Evolutionary conservation across 805 yeast species (phyloP), one percentile per base, ranked within the genome.

Genomic region (Candida odintsovae): DNA sequence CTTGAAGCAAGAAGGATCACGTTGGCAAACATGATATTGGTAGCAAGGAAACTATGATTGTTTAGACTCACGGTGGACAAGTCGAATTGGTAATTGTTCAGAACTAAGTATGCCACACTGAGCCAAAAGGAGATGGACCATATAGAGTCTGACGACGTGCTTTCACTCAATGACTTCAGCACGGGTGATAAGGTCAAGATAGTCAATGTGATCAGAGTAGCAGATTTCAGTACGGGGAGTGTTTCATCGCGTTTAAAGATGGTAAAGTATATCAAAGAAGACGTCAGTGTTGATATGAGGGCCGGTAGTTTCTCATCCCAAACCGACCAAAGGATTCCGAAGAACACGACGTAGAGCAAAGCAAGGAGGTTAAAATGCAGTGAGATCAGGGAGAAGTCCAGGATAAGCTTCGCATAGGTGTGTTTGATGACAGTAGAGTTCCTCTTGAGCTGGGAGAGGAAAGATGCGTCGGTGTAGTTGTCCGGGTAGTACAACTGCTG

Each of bases 1-100:
- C 99, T 76, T n/a, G 97, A 89, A 1, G 98, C 95, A 23, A 94
- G 67, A 5, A 94, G 92, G 18, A 90, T 86, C 2, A 95, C 90
- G 51, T 90, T 90, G 2, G 95, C 82, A 18, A 94, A 68, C 7
- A 96, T 78, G 4, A 90, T 67, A 58, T 92, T 94, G 20, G 95
- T 89, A 1, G 95, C 82, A 10, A 90, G 64, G 40, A 78, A 85
- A 37, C 77, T 85, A 4, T 59, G 49, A 19, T 45, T 45, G 44
- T 55, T 56, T 44, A 53, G 50, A 15, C 46, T 49, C 16, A 16
- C 12, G 6, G 29, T 25, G n/a, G 26, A 54, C n/a, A 75, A 59
- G 50, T 76, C 77, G 57, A 76, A 70, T 33, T 85, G 75, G 62
- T 85, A 83, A 64, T 87, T 87, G 59, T 83, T 82, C 55, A 82